These are phyloP conservation scores for Leccinum olivaceopallidum DNA, from an alignment of 768 basidiomycete genomes.

Conservation along the genomic window DNA sequence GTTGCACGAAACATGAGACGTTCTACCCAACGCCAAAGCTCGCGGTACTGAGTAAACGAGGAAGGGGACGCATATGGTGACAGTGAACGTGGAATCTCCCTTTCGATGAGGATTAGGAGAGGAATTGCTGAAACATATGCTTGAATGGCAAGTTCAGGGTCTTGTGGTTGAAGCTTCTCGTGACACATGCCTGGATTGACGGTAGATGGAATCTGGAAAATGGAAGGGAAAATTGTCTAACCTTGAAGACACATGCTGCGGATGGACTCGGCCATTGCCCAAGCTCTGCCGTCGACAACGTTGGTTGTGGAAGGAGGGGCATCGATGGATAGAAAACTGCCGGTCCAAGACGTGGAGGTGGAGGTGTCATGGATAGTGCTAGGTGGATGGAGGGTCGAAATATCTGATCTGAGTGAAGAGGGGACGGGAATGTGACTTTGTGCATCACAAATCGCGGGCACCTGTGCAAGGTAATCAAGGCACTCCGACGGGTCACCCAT, in stretches of 20 bases:
- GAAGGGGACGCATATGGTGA: constrained; percentile 32
- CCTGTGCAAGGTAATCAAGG: constrained; percentile 53
- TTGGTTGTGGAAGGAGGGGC: constrained; percentile 46
- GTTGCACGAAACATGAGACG: constrained; percentile 80
- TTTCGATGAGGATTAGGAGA: constrained; percentile 49
- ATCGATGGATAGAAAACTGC: constrained; percentile 48
- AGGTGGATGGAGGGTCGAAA: constrained; percentile 39
- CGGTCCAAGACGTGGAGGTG: constrained; percentile 50
- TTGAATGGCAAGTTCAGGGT: constrained; percentile 52
- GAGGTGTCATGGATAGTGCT: constrained; percentile 39
- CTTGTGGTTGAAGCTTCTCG: constrained; percentile 56
- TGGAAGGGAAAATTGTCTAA: constrained; percentile 30
- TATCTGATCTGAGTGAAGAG: constrained; percentile 43
- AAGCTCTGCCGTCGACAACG: constrained; percentile 67
- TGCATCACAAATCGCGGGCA: constrained; percentile 55
- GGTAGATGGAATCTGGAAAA: background rate
- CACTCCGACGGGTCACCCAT: constrained; percentile 66
- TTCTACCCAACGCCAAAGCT: constrained; percentile 87
- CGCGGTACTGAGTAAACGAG: constrained; percentile 69
- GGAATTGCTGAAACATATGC: constrained; percentile 57
- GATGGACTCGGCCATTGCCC: constrained; percentile 72
- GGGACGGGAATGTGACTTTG: constrained; percentile 51
- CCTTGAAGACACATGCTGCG: constrained; percentile 81
- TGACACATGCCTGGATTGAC: constrained; percentile 64
- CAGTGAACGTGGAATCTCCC: constrained; percentile 43